Evolutionary conservation across 768 basidiomycete species (phyloP).

Genomic region (Agrocybe pediades): DNA sequence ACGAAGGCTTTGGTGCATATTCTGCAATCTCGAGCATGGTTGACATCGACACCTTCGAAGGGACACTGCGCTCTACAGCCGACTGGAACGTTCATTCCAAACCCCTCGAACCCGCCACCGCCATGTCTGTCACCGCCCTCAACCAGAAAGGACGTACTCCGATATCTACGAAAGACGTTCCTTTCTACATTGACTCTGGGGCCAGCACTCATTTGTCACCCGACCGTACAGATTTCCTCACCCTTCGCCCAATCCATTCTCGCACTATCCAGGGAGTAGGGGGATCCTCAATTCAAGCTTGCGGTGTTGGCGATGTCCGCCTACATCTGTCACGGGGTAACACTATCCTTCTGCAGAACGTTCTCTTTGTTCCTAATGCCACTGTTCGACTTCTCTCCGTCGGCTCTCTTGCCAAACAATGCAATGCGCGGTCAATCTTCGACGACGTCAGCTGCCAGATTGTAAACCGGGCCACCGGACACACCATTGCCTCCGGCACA

Average conservation of each 20-base stretch:
- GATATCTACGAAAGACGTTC: not conserved
- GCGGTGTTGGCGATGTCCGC: conserved; percentile 25
- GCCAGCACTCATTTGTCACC: not conserved
- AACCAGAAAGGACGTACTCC: not conserved
- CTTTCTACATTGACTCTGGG: not conserved
- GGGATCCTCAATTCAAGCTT: conserved; percentile 20
- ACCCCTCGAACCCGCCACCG: not conserved
- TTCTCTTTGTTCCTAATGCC: not conserved
- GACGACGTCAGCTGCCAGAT: conserved; percentile 12
- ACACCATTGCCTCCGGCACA: conserved; percentile 11
- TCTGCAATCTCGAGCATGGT: not conserved
- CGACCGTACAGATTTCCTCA: not conserved
- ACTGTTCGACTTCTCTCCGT: conserved; percentile 17
- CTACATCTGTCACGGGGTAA: not conserved
- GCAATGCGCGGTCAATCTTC: conserved; percentile 14
- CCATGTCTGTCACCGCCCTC: not conserved
- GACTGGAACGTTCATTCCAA: not conserved
- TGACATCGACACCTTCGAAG: too few species aligned
- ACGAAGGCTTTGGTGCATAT: not conserved
- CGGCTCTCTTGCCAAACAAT: conserved; percentile 10
- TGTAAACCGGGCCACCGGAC: conserved; percentile 6
- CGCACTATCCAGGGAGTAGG: conserved; percentile 25
- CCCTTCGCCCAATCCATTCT: conserved; percentile 22
- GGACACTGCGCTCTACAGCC: too few species aligned
- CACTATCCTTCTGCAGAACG: not conserved